Conservation (phyloP, 495 filamentous ascomycete species). For the Trypethelium eluteriae region DNA sequence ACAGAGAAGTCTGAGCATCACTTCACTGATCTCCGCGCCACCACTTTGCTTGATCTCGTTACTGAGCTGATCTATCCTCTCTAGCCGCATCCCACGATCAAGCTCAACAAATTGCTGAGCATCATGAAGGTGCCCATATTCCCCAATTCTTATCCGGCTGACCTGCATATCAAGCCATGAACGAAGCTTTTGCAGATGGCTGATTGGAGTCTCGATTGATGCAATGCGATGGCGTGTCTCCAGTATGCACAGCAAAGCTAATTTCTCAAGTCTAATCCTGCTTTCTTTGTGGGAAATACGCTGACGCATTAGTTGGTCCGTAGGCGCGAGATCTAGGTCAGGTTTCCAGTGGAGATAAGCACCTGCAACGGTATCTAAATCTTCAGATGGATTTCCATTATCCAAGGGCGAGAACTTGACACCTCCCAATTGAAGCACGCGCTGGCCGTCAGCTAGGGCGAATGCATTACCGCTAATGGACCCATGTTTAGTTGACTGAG, state of each 20-base stretch:
- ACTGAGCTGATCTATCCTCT: neutral
- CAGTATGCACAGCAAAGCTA: conserved; percentile 15
- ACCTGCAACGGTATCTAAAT: conserved; percentile 23
- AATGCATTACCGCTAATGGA: conserved; percentile 17
- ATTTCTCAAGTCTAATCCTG: conserved; percentile 20
- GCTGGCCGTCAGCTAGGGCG: conserved; percentile 15
- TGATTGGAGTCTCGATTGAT: neutral
- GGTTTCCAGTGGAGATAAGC: conserved; percentile 29
- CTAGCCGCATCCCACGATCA: neutral
- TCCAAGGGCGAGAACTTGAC: conserved; percentile 13
- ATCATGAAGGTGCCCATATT: neutral
- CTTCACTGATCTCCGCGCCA: neutral
- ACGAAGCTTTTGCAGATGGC: neutral
- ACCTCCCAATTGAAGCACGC: conserved; percentile 17
- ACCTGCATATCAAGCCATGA: neutral
- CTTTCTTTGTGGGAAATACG: conserved; percentile 12
- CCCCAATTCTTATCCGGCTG: neutral
- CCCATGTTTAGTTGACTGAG: neutral
- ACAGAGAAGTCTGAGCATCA: neutral
- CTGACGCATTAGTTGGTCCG: conserved; percentile 24
- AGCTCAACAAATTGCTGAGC: neutral
- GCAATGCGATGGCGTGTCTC: conserved; percentile 12
- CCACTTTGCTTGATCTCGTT: neutral
- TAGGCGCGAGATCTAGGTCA: conserved; percentile 29
- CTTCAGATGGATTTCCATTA: conserved; percentile 16